Base-by-base conservation (phyloP, 208 protist species). In the Acanthamoeba healyi region DNA sequence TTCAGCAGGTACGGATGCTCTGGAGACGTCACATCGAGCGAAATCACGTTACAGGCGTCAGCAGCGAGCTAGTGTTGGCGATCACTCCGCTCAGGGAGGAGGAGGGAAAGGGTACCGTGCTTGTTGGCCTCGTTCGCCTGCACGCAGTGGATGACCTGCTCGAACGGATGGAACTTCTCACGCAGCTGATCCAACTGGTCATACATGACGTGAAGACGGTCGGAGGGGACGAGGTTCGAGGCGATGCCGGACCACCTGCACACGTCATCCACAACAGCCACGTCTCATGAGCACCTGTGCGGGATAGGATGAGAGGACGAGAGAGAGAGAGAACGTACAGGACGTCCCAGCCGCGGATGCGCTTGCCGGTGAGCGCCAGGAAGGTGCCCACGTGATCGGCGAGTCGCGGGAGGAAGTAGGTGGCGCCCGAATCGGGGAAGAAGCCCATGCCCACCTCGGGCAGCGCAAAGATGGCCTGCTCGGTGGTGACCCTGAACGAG, bases 321-420 rank as follows among this genome's bases (percentile, higher is more conserved):
- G 32, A n/a, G 63, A 72, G 32, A 22, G 24, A 22, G 42, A 29
- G 42, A 7, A 15, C 82, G 44, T 65, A 90, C 82, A 90, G 38
- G 32, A 90, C 34, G 32, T 90, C 82, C 82, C 82, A 90, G 44
- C 82, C 82, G 15, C 38, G 26, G 26, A 90, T 56, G 49, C 82
- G 82, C 32, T 90, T 90, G 38, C 82, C 82, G 26, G 82, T 90
- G 82, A 90, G 82, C 10, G 82, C 82, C 44, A 90, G 49, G 82
- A 67, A 90, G 24, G 51, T 56, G 14, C 82, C 82, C 15, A 90
- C 82, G 56, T 90, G 82, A 32, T 65, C 56, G 26, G 40, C 14
- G 29, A 90, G 6, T 5, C 32, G 32, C 12, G 82, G n/a, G 34
- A 90, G 51, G 14, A 26, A 12, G 34, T 65, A 67, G 51, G 42